Conservation (phyloP, 2,329 filamentous ascomycete genomes). For the Exserohilum rostratum region DNA sequence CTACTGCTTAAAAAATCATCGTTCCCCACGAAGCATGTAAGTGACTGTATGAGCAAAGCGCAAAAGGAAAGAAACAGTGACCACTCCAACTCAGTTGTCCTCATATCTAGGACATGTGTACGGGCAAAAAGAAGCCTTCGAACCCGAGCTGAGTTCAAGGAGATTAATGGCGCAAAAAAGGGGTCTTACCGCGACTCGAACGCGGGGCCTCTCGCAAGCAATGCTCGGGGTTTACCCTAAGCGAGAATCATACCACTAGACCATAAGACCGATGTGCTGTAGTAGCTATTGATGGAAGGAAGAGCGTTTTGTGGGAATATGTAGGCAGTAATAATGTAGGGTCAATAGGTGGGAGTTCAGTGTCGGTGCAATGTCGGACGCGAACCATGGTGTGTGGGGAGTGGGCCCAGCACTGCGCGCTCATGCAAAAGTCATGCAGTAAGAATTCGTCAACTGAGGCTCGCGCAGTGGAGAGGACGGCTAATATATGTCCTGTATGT, state of each 20-base stretch:
- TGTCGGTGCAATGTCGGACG: neutral
- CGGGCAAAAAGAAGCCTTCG: no score
- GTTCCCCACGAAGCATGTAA: no score
- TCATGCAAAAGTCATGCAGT: neutral
- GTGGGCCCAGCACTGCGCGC: neutral
- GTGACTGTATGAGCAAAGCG: no score
- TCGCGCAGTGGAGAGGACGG: neutral
- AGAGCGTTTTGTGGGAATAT: accelerated
- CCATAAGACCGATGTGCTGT: conserved; percentile 3
- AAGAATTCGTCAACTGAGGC: neutral
- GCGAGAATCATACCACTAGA: conserved; percentile 74
- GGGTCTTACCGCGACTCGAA: conserved; percentile 27
- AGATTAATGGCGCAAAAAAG: conserved; percentile 1
- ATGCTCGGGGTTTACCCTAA: conserved; percentile 58
- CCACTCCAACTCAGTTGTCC: no score
- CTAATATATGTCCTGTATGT: neutral
- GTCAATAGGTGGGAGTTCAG: neutral
- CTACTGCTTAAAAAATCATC: no score
- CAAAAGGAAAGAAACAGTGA: no score
- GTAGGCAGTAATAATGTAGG: neutral
- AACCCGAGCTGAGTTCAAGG: no score
- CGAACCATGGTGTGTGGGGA: neutral
- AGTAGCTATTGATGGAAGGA: conserved; percentile 1
- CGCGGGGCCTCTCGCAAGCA: conserved; percentile 46
- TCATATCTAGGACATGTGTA: no score